These are phyloP conservation scores for Podospora anserina DNA, from an alignment of 495 filamentous ascomycete species.

Conservation along the genomic window DNA sequence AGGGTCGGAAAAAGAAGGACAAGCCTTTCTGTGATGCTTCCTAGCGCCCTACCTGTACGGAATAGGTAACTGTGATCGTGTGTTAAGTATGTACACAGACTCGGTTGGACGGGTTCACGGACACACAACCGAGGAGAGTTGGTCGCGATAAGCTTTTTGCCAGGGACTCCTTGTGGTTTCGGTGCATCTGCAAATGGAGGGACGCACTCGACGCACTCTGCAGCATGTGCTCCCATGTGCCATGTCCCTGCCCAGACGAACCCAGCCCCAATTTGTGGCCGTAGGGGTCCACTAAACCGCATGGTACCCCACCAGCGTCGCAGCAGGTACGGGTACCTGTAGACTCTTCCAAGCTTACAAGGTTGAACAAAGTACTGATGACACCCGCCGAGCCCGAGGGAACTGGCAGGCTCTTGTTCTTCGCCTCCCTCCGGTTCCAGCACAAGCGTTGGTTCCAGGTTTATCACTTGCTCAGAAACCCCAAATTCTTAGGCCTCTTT, in stretches of 20 bases:
- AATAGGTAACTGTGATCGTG: too few species aligned
- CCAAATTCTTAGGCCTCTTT: neutral
- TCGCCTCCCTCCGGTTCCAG: conserved; percentile 1
- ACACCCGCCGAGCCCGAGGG: neutral
- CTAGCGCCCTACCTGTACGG: too few species aligned
- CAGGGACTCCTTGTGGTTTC: neutral
- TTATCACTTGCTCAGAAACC: neutral
- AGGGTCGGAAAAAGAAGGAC: neutral
- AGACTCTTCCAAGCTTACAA: neutral
- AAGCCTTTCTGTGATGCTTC: too few species aligned
- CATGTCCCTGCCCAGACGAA: neutral
- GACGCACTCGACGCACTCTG: too few species aligned
- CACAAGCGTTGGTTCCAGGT: conserved; percentile 11
- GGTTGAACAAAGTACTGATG: neutral
- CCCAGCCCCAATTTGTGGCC: neutral
- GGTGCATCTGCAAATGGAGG: neutral
- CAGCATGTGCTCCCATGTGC: neutral
- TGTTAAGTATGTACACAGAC: too few species aligned
- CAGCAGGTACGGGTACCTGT: neutral
- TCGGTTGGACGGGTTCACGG: neutral
- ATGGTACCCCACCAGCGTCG: neutral
- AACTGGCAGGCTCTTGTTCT: conserved; percentile 1
- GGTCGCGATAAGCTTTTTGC: conserved; percentile 3
- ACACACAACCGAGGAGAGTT: neutral
- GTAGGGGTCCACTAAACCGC: neutral